These are phyloP conservation scores for Paulownia fortunei DNA, from an alignment of 257 asterid species.

Conservation along the genomic window DNA sequence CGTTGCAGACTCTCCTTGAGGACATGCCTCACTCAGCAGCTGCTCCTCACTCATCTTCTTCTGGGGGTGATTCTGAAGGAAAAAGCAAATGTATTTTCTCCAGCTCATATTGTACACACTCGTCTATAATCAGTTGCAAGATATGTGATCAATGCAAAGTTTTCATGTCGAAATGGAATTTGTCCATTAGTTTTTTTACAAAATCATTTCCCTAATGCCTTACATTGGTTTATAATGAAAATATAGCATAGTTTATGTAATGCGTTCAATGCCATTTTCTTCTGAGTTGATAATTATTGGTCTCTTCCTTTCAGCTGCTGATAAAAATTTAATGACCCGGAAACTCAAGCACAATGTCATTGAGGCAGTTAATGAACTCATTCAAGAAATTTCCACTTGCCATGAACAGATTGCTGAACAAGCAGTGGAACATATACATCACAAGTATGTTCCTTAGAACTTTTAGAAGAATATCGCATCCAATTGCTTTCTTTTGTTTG, in stretches of 20 bases:
- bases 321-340: conserved; percentile 66
- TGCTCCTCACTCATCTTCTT: conserved; percentile 69
- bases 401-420: conserved; percentile 97
- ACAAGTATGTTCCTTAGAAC: too few species aligned
- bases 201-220: conserved; percentile 1
- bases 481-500: conserved; percentile 14
- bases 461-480: too few species aligned
- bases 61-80: conserved; percentile 99
- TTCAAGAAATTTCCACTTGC: conserved; percentile 92
- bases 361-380: conserved; percentile 94
- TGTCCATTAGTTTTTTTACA: neutral
- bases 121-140: conserved; percentile 23
- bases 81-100: conserved; percentile 80
- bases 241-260: neutral
- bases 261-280: conserved; percentile 12
- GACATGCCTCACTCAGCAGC: conserved; percentile 82
- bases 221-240: conserved; percentile 17
- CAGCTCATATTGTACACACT: conserved; percentile 19
- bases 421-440: conserved; percentile 99
- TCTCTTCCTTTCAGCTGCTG: conserved; percentile 82
- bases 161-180: neutral
- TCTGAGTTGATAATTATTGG: conserved; percentile 29
- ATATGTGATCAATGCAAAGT: conserved; percentile 9
- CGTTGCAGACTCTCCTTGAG: conserved; percentile 96
- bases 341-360: conserved; percentile 96